Base-by-base conservation (phyloP, 495 filamentous ascomycete genomes). In the Amphirosellinia nigrospora region DNA sequence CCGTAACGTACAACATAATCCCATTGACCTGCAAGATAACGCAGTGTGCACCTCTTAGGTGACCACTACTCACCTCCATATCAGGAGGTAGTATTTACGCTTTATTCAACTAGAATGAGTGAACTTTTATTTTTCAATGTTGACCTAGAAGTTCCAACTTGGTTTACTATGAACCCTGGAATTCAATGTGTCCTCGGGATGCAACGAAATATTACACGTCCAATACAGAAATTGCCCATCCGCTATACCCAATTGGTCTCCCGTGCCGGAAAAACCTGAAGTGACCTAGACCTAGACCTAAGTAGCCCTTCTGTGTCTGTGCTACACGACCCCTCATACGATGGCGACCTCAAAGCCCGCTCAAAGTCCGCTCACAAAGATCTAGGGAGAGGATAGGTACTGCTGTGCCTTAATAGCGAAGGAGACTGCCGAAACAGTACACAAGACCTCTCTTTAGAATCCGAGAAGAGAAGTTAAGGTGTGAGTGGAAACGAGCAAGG, bases 251-350 rank as follows among this genome's bases (percentile, higher is more conserved):
- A 21, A 58, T 58, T 36, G 21, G 55, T 58, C 30, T 34, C 55
- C 30, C 32, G 30, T 23, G 23, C 21, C 36, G 59, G 39, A 30
- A 45, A 19, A 28, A 43, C 52, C 1, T 52, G n/a, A n/a, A 52
- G n/a, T 21, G 8, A 52, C 43, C 43, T 46, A 46, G 43, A 23
- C 43, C 43, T 46, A 46, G 43, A 16, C 43, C 15, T 32, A 65
- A 23, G n/a, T n/a, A n/a, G 1, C 45, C 45, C 30, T 65, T 65
- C 34, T 34, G 48, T 13, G 48, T 65, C 63, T 39, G 45, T 53
- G 63, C 63, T 55, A 28, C 32, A 21, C 26, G 23, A 63, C 60
- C 60, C 39, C 60, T 63, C 60, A 30, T 48, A 48, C 36, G 58
- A 60, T 28, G 58, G 16, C 3, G 3, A 19, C 15, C 53, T 36